Base-by-base conservation (phyloP, 176 grass and related monocot species). In the Panicum miliaceum region DNA sequence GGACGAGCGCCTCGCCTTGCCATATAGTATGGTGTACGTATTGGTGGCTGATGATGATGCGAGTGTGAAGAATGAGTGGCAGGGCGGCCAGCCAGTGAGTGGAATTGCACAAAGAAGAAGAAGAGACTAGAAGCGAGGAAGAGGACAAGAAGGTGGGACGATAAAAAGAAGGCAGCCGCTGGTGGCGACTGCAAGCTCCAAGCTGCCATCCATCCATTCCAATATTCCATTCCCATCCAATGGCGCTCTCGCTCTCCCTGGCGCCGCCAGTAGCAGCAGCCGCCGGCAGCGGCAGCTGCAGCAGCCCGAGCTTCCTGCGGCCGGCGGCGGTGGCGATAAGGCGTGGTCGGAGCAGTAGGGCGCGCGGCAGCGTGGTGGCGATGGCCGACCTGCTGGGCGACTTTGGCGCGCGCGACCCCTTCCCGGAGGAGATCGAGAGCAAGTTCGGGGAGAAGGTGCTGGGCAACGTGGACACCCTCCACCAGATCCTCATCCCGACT, bases 401-500 rank as follows among this genome's bases (percentile, higher is more conserved):
- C 65, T 2, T 92, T 0, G 93, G 93, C 11, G 91, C 89, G 18
- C 69, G 93, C 32, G 91, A 98, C 87, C 93, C 96, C 1, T 98
- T 93, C 86, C 96, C 93, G 26, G 87, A 63, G 80, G 96, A 98
- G 93, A 60, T 95, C 56, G 96, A 78, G 85, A 93, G 93, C 88
- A 86, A 95, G n/a, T 98, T 92, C 77, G 72, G 68, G 16, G 93
- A 95, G 47, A 98, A 95, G 38, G 81, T 84, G 68, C 83, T 98
- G 40, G 96, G 96, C 9, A 77, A 92, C 83, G 83, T 79, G 4
- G 93, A 98, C 79, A 98, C 93, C 12, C 76, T 93, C 45, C 96
- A 98, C 89, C 89, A 86, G 35, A 98, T 98, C 91, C 89, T 98
- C 78, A 93, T 98, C 84, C 95, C 96, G 11, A 88, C 75, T 1